phyloP scores from a whole-genome alignment of 345 rosid genomes.

The Combretum micranthum region DNA sequence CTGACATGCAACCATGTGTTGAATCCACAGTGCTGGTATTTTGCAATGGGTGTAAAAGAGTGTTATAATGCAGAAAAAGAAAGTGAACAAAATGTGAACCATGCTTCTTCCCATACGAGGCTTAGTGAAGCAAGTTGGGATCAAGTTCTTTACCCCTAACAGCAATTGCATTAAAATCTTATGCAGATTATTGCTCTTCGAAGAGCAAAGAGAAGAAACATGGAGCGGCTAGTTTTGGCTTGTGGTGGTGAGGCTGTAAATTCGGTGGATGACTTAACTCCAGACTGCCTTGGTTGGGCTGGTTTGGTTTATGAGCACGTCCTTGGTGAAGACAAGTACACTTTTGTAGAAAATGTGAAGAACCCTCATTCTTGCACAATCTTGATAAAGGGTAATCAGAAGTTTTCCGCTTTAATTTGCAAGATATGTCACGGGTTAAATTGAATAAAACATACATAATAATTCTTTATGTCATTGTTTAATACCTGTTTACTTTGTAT shows the following conservation, averaged over 20 bases:
- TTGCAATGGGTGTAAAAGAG: too few relatives aligned
- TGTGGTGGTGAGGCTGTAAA: constrained; percentile 98
- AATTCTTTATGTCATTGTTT: too few relatives aligned
- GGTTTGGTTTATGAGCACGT: constrained; percentile 91
- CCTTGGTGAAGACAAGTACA: constrained; percentile 95
- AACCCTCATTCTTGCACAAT: constrained; percentile 88
- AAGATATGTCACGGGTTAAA: background rate
- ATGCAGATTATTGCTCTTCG: constrained; percentile 86
- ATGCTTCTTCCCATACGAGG: too few relatives aligned
- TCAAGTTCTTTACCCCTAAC: constrained; percentile 3
- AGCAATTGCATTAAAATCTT: background rate
- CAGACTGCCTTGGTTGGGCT: constrained; percentile 96
- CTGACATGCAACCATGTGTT: too few relatives aligned
- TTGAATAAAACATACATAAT: background rate
- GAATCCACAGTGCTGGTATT: too few relatives aligned
- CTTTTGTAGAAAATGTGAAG: constrained; percentile 93
- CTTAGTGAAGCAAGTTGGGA: background rate
- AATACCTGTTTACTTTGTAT: background rate
- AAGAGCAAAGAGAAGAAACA: constrained; percentile 98
- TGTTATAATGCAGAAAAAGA: too few relatives aligned
- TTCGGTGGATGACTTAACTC: constrained; percentile 80
- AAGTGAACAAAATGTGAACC: too few relatives aligned
- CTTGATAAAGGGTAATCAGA: constrained; percentile 70
- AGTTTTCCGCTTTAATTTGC: background rate
- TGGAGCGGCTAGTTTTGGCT: constrained; percentile 93